A percentile compares a stretch with the other conserved stretches of the same genome.
phyloP scores from a whole-genome alignment of 495 filamentous ascomycete genomes.

The Halenospora varia region DNA sequence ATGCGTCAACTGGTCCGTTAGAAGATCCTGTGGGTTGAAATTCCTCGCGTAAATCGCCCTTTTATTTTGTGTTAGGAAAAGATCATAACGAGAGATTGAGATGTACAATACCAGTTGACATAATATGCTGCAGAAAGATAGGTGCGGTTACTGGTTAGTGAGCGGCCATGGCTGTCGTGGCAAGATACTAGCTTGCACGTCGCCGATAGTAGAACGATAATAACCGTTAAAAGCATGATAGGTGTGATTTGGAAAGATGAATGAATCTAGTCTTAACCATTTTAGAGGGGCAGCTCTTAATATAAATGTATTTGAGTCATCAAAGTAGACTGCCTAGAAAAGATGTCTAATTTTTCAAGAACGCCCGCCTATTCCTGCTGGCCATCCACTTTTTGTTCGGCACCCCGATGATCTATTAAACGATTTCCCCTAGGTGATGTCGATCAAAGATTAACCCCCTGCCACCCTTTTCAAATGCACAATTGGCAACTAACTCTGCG shows the following conservation, averaged over 20 bases:
- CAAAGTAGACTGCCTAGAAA: neutral
- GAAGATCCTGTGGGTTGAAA: constrained; percentile 81
- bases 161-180: neutral
- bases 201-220: neutral
- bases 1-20: constrained; percentile 81
- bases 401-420: too few relatives aligned
- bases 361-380: neutral
- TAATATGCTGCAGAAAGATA: constrained; percentile 75
- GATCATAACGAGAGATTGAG: neutral
- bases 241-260: neutral
- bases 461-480: too few relatives aligned
- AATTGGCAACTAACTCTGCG: too few relatives aligned
- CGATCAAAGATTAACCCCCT: too few relatives aligned
- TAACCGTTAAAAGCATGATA: neutral
- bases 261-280: neutral
- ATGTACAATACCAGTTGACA: constrained; percentile 55
- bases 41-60: constrained; percentile 85
- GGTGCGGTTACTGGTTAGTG: neutral
- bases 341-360: neutral
- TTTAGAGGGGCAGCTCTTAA: neutral
- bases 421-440: too few relatives aligned
- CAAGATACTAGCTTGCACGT: neutral
- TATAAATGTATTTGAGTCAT: neutral
- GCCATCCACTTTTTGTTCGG: neutral
- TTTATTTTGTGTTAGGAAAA: neutral